Percentiles rank a stretch among this genome's conserved stretches.
phyloP scores from a whole-genome alignment of 169 alveolate species.

The Eimeria brunetti region DNA sequence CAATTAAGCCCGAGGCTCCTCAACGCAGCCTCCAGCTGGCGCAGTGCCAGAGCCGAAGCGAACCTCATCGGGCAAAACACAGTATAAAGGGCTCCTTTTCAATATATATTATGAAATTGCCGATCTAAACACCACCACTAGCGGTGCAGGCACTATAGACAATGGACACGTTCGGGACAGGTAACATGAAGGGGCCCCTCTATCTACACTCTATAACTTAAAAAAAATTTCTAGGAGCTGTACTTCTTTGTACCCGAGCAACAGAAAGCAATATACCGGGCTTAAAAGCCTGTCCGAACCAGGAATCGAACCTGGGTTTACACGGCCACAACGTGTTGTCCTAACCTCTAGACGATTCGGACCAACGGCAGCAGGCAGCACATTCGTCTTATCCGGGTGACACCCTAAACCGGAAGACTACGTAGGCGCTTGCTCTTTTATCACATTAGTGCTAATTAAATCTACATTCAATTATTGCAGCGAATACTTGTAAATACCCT shows the following conservation, averaged over 20 bases:
- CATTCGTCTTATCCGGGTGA: background rate
- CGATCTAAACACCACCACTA: background rate
- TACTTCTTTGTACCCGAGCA: background rate
- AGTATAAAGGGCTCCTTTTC: background rate
- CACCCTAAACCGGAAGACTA: background rate
- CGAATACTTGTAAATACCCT: background rate
- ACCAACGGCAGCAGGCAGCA: slow-evolving; percentile 65
- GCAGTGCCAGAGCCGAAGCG: slow-evolving; percentile 19
- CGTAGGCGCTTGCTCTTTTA: background rate
- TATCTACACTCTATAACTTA: background rate
- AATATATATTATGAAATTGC: background rate
- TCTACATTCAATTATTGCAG: background rate
- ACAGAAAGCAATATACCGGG: background rate
- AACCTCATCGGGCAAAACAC: background rate
- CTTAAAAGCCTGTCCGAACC: slow-evolving; percentile 91
- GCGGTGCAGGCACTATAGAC: background rate
- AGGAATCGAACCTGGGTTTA: slow-evolving; percentile 97
- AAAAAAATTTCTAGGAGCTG: too few species aligned
- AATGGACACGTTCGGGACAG: background rate
- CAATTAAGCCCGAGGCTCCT: slow-evolving; percentile 30
- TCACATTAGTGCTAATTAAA: background rate
- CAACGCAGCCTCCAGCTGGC: slow-evolving; percentile 53
- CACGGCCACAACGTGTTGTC: slow-evolving; percentile 97
- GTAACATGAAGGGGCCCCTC: background rate
- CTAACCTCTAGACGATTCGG: slow-evolving; percentile 97